Percentiles rank a stretch among this genome's conserved stretches.
These are phyloP conservation scores for Ananas comosus DNA, from an alignment of 176 grass and related monocot species.

Conservation along the genomic window DNA sequence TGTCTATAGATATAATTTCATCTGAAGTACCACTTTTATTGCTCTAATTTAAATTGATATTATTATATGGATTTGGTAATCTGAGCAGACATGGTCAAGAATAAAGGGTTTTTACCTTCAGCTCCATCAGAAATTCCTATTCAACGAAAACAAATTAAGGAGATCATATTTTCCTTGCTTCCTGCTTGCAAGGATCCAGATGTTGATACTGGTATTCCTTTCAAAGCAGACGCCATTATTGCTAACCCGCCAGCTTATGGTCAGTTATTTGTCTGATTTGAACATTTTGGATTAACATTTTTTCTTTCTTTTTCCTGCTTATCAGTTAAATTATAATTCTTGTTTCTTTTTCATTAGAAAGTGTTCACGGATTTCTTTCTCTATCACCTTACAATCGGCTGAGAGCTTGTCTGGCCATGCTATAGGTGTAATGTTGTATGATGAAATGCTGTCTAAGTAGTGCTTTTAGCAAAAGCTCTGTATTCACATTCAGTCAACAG, in stretches of 20 bases:
- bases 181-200: slow-evolving; percentile 73
- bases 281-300: slow-evolving; percentile 7
- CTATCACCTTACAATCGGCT: too few relatives aligned
- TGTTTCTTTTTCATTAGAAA: too few relatives aligned
- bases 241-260: slow-evolving; percentile 90
- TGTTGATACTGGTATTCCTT: slow-evolving; percentile 49
- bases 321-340: neutral
- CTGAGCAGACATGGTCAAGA: slow-evolving; percentile 89
- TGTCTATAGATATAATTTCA: too few relatives aligned
- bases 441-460: too few relatives aligned
- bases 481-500: too few relatives aligned
- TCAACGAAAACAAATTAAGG: slow-evolving; percentile 91
- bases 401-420: too few relatives aligned
- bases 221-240: slow-evolving; percentile 89
- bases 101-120: slow-evolving; percentile 95
- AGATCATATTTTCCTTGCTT: slow-evolving; percentile 83
- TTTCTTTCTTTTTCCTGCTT: slow-evolving; percentile 3
- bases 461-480: too few relatives aligned
- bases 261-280: slow-evolving; percentile 26
- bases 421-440: too few relatives aligned
- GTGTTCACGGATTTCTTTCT: too few relatives aligned
- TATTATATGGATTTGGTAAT: slow-evolving; percentile 14
- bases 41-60: neutral
- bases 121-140: slow-evolving; percentile 77
- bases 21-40: neutral